Conservation (phyloP, 2,329 filamentous ascomycete species). For the Stachybotrys echinatus region DNA sequence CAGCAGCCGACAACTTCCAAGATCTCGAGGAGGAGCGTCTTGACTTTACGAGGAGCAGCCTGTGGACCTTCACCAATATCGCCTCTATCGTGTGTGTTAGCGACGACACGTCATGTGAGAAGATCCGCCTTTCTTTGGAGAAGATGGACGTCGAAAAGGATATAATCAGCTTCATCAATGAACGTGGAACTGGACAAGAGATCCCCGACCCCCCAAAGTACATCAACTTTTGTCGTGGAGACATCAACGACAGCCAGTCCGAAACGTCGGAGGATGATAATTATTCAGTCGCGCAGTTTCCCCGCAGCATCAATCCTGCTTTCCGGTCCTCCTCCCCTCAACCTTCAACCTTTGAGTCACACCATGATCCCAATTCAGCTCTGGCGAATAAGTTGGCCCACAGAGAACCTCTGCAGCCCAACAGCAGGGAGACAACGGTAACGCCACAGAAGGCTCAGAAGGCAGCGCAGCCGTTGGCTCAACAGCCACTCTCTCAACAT, state of each 20-base stretch:
- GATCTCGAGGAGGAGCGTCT: slow-evolving; percentile 95
- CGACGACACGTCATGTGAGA: slow-evolving; percentile 94
- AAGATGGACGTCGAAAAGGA: slow-evolving; percentile 97
- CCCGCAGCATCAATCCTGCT: slow-evolving; percentile 88
- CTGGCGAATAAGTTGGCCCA: slow-evolving; percentile 66
- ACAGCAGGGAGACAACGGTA: slow-evolving; percentile 6
- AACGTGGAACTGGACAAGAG: slow-evolving; percentile 88
- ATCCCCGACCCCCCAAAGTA: slow-evolving; percentile 96
- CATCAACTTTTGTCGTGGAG: slow-evolving; percentile 96
- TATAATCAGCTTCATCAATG: slow-evolving; percentile 81
- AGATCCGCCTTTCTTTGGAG: slow-evolving; percentile 87
- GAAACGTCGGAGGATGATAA: slow-evolving; percentile 80
- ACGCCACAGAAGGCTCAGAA: slow-evolving; percentile 5
- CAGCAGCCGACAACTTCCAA: slow-evolving; percentile 97
- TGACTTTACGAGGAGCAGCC: slow-evolving; percentile 94
- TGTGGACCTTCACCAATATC: slow-evolving; percentile 98
- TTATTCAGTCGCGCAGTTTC: slow-evolving; percentile 95
- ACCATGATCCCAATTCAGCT: slow-evolving; percentile 77
- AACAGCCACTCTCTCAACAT: slow-evolving; percentile 9
- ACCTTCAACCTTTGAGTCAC: slow-evolving; percentile 86
- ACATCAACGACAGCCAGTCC: slow-evolving; percentile 73
- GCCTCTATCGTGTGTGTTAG: slow-evolving; percentile 96
- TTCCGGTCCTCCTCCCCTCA: slow-evolving; percentile 96
- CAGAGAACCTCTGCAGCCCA: slow-evolving; percentile 37
- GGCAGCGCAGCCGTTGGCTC: slow-evolving; percentile 7